phyloP scores from a whole-genome alignment of 139 green algal species.

The Chara braunii region DNA sequence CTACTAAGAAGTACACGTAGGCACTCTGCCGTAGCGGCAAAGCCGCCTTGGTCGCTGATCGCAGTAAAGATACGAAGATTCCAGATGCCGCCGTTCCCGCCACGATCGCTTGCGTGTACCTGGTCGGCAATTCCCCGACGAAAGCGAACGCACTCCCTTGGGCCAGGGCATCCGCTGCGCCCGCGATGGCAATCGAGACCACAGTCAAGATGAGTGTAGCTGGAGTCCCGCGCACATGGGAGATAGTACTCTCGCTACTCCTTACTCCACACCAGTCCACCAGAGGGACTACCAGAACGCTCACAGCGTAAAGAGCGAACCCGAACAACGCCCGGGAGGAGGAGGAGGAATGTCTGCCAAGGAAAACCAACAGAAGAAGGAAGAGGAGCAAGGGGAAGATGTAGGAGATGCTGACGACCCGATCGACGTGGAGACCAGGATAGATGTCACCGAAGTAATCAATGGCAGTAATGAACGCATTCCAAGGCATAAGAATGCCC shows the following conservation, averaged over 20 bases:
- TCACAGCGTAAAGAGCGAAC: slow-evolving; percentile 31
- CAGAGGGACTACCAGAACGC: too few species aligned
- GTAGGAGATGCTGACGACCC: slow-evolving; percentile 48
- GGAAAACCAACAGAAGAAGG: slow-evolving; percentile 6
- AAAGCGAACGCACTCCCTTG: slow-evolving; percentile 42
- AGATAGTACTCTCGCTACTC: too few species aligned
- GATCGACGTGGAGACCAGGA: slow-evolving; percentile 42
- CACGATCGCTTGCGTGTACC: slow-evolving; percentile 47
- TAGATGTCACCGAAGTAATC: slow-evolving; percentile 52
- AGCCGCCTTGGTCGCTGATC: slow-evolving; percentile 30
- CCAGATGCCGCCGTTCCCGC: slow-evolving; percentile 35
- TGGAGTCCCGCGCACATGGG: background rate
- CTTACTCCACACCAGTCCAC: too few species aligned
- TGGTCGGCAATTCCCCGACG: slow-evolving; percentile 33
- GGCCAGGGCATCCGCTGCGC: slow-evolving; percentile 26
- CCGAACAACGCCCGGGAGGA: slow-evolving; percentile 13
- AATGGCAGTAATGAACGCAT: slow-evolving; percentile 50
- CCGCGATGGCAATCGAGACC: background rate
- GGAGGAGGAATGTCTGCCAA: slow-evolving; percentile 15
- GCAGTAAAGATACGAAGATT: slow-evolving; percentile 31
- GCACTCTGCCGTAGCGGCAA: slow-evolving; percentile 36
- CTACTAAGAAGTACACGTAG: slow-evolving; percentile 45
- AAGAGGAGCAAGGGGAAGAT: slow-evolving; percentile 40
- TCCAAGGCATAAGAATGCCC: slow-evolving; percentile 49
- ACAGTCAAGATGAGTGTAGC: slow-evolving; percentile 28